Conservation (phyloP, 441 rosid species). For the Brassica balearica region DNA sequence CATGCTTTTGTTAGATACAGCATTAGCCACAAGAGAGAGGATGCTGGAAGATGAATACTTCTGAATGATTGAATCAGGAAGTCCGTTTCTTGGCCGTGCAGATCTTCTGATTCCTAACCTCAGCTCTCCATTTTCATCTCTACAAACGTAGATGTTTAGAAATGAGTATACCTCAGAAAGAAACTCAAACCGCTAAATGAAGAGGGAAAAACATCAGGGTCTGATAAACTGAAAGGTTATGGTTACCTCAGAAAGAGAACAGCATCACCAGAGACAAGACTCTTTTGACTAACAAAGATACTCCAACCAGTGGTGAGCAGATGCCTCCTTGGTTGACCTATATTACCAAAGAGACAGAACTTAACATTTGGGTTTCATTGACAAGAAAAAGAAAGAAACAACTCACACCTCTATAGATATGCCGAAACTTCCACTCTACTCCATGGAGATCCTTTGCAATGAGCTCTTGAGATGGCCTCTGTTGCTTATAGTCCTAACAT, state of each 20-base stretch:
- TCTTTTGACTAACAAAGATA: conserved; percentile 88
- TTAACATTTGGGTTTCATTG: background rate
- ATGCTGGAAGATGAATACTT: conserved; percentile 58
- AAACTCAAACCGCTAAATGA: conserved; percentile 6
- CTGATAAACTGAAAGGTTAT: conserved; percentile 14
- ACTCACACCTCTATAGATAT: conserved; percentile 83
- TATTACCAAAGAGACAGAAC: conserved; percentile 29
- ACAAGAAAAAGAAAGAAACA: background rate
- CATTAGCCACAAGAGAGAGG: conserved; percentile 74
- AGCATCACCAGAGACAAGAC: conserved; percentile 92
- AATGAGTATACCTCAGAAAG: background rate
- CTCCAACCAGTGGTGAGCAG: conserved; percentile 98
- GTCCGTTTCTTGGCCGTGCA: conserved; percentile 68
- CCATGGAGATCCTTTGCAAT: conserved; percentile 95
- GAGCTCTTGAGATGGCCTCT: conserved; percentile 95
- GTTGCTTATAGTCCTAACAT: conserved; percentile 84
- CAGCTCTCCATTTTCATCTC: conserved; percentile 85
- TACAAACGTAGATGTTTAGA: conserved; percentile 38
- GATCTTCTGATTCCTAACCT: conserved; percentile 89
- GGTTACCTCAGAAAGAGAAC: conserved; percentile 86
- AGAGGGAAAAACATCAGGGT: background rate
- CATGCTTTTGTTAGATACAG: conserved; percentile 66
- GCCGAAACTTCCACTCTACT: conserved; percentile 92
- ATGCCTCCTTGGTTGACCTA: conserved; percentile 99
- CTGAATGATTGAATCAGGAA: conserved; percentile 69